Evolutionary conservation across 2,329 filamentous ascomycete species (phyloP), one percentile per base, ranked within the genome.

Genomic region (Lachnellula occidentalis): DNA sequence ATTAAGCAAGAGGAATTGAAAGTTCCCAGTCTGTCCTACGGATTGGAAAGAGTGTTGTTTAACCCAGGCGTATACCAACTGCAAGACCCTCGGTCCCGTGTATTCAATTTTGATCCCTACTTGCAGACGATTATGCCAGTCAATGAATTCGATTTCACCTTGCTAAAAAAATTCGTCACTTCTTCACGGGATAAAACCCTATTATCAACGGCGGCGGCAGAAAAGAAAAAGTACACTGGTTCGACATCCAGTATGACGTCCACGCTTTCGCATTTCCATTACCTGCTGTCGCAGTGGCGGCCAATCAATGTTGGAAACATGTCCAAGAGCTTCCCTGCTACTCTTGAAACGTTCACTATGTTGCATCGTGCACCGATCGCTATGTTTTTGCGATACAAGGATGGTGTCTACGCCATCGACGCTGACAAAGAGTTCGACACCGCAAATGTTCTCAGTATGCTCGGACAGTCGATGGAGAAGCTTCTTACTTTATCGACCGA

Each of bases 91-190:
- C 82, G 90, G 55, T 91, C 92, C 39, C 81, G 85, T 17, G 90
- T 97, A 6, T 99, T 85, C 78, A 99, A 99, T 69, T 99, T 99
- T 65, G 92, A 99, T 67, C 94, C 95, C 0, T 96, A 96, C 66
- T 79, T 99, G 19, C 83, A 91, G 57, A 85, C 84, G 50, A 95
- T 99, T 64, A 97, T 97, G 90, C 92, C 94, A 2, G 85, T 94
- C 15, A 76, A 82, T 2, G 90, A 99, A 67, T 99, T 99, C 66
- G 90, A 99, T 67, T 99, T 95, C 70, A 81, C 88, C 55, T 85
- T 90, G 3, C 72, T 99, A 51, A 90, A 88, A 69, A 79, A 85
- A 59, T 99, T 96, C 70, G 84, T 96, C 60, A 96, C 92, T 0
- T 96, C 94, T 0, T 97, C 92, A 9, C 85, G 88, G 68, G 94